Conservation (phyloP, 495 filamentous ascomycete genomes). For the Aspergillus sclerotioniger region DNA sequence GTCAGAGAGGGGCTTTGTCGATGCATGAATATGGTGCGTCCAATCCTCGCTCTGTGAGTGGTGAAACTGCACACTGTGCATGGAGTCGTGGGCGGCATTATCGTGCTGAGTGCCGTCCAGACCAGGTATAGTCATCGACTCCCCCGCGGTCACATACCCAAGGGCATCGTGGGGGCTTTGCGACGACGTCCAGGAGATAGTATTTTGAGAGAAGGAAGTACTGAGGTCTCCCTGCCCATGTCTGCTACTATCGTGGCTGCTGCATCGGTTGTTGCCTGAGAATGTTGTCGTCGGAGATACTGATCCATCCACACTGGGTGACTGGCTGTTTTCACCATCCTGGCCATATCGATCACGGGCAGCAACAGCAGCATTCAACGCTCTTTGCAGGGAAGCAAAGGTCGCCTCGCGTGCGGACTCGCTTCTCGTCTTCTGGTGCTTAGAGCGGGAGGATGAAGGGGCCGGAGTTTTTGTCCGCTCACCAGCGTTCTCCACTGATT, state of each 20-base stretch:
- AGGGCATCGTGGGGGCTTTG: constrained; percentile 31
- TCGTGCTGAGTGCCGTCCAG: constrained; percentile 16
- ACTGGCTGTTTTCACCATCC: constrained; percentile 10
- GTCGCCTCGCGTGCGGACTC: constrained; percentile 45
- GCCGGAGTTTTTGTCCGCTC: constrained; percentile 24
- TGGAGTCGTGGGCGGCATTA: constrained; percentile 1
- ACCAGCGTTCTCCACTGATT: constrained; percentile 21
- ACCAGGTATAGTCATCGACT: constrained; percentile 22
- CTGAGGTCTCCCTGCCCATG: constrained; percentile 19
- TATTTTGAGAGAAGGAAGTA: constrained; percentile 33
- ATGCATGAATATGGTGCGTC: constrained; percentile 26
- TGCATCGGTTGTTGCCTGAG: constrained; percentile 18
- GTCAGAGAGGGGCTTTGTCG: constrained; percentile 17
- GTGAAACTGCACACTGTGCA: constrained; percentile 14
- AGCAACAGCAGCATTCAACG: constrained; percentile 44
- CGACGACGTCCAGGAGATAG: constrained; percentile 34
- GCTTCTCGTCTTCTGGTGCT: constrained; percentile 43
- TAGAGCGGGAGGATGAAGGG: constrained; percentile 22
- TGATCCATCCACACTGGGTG: constrained; percentile 17
- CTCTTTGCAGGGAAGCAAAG: constrained; percentile 45
- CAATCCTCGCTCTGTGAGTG: constrained; percentile 29
- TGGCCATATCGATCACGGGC: constrained; percentile 37
- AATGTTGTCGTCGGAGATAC: constrained; percentile 37
- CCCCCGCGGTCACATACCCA: constrained; percentile 23
- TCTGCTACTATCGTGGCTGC: constrained; percentile 3